A percentile compares a stretch with the other conserved stretches of the same genome.
Conservation (phyloP, 2,329 filamentous ascomycete genomes). For the Trichophyton verrucosum region DNA sequence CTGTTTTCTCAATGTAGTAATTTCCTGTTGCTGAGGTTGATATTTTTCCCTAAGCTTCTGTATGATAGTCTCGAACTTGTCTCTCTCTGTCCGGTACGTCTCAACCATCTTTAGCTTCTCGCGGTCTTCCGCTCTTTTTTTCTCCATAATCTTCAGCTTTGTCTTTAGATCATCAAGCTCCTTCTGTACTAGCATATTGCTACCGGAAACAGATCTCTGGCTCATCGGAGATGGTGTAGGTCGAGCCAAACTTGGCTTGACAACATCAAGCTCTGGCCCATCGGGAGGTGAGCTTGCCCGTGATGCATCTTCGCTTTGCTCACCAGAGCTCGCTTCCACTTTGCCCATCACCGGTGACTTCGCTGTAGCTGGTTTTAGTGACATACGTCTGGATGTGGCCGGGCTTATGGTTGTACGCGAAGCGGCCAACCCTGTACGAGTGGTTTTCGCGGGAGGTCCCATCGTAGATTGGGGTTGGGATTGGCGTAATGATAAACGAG, state of each 20-base stretch:
- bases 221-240: constrained; percentile 2
- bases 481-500: constrained; percentile 14
- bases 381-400: constrained; percentile 23
- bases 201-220: constrained; percentile 35
- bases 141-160: constrained; percentile 75
- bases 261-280: constrained; percentile 16
- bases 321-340: constrained; percentile 18
- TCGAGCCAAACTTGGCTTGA: background rate
- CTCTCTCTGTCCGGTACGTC: constrained; percentile 49
- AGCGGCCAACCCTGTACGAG: constrained; percentile 22
- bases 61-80: constrained; percentile 60
- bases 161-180: constrained; percentile 81
- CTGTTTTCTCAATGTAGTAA: constrained; percentile 60
- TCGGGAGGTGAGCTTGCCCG: constrained; percentile 16
- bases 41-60: constrained; percentile 85
- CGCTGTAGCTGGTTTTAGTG: constrained; percentile 20
- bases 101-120: constrained; percentile 73
- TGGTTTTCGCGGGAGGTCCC: constrained; percentile 22
- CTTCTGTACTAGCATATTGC: constrained; percentile 39
- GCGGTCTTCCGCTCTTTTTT: constrained; percentile 71
- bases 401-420: constrained; percentile 14
- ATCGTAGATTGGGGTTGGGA: background rate
- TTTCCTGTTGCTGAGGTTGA: constrained; percentile 71
- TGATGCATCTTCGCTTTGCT: constrained; percentile 17
- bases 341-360: constrained; percentile 20